These are phyloP conservation scores for Fulvia fulva DNA, from an alignment of 2,329 filamentous ascomycete genomes.

Conservation along the genomic window DNA sequence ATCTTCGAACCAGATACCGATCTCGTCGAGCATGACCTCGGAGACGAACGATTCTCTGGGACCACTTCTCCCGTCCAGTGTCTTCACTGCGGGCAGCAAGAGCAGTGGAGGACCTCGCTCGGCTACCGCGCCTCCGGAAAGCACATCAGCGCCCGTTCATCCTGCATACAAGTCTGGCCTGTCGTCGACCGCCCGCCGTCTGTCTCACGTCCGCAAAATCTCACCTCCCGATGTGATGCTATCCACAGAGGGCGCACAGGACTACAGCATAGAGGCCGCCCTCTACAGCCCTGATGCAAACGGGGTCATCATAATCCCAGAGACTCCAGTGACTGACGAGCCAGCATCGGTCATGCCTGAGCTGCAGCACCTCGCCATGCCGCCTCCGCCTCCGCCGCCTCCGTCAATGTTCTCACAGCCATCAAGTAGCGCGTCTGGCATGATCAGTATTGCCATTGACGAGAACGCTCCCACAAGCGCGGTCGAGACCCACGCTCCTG, in stretches of 20 bases:
- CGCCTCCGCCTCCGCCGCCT: slow-evolving; percentile 44
- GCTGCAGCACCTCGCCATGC: slow-evolving; percentile 56
- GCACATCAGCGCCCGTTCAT: slow-evolving; percentile 26
- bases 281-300: slow-evolving; percentile 40
- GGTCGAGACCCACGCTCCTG: slow-evolving; percentile 9
- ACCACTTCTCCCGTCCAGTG: slow-evolving; percentile 46
- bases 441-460: slow-evolving; percentile 47
- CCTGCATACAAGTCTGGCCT: slow-evolving; percentile 34
- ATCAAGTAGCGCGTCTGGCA: slow-evolving; percentile 22
- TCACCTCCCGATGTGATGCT: slow-evolving; percentile 37
- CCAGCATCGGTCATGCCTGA: slow-evolving; percentile 47
- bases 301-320: slow-evolving; percentile 43
- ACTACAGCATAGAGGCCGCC: slow-evolving; percentile 51
- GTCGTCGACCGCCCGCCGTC: slow-evolving; percentile 32
- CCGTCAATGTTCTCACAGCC: slow-evolving; percentile 32
- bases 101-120: slow-evolving; percentile 37
- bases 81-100: slow-evolving; percentile 39
- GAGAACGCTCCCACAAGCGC: slow-evolving; percentile 29
- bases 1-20: slow-evolving; percentile 12
- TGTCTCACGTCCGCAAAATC: slow-evolving; percentile 42
- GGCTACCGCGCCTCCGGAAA: slow-evolving; percentile 48
- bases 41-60: slow-evolving; percentile 39
- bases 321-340: slow-evolving; percentile 4
- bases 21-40: slow-evolving; percentile 35
- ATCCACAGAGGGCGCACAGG: slow-evolving; percentile 22